These are phyloP conservation scores for Gentiana macrophylla DNA, from an alignment of 257 asterid genomes.

Conservation along the genomic window DNA sequence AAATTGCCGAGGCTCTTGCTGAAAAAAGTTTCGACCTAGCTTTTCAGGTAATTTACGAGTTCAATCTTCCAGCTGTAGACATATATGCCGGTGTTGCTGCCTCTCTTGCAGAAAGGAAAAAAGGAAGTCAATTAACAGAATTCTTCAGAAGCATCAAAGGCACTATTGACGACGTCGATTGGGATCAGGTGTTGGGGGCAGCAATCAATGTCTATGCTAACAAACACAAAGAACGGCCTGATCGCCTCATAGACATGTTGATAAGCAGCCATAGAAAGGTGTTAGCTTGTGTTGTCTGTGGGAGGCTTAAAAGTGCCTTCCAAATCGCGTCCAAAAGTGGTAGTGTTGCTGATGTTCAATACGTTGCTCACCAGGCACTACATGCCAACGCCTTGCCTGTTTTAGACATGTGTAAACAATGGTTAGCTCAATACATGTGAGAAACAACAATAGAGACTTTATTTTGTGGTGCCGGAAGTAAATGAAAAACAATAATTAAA, in stretches of 20 bases:
- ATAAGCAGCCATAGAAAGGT: constrained; percentile 98
- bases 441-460: too few species aligned
- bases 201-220: constrained; percentile 95
- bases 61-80: constrained; percentile 95
- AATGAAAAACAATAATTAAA: too few species aligned
- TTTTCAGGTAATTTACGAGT: constrained; percentile 74
- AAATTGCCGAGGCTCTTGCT: constrained; percentile 89
- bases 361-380: constrained; percentile 97
- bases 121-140: constrained; percentile 90
- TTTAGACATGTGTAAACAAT: constrained; percentile 97
- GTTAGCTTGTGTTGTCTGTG: constrained; percentile 93
- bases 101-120: constrained; percentile 94
- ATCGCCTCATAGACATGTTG: constrained; percentile 97
- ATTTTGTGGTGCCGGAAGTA: too few species aligned
- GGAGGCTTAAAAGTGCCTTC: constrained; percentile 96
- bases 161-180: constrained; percentile 88
- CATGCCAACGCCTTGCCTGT: constrained; percentile 98
- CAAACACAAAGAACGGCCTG: constrained; percentile 96
- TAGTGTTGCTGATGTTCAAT: constrained; percentile 97
- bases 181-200: constrained; percentile 99
- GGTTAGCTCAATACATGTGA: constrained; percentile 95
- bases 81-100: constrained; percentile 97
- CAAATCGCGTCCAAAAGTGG: constrained; percentile 97
- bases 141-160: constrained; percentile 91
- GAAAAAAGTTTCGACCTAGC: constrained; percentile 90